phyloP scores from a whole-genome alignment of 1,284 basidiomycete species.

The Ceratobasidium papillatum region DNA sequence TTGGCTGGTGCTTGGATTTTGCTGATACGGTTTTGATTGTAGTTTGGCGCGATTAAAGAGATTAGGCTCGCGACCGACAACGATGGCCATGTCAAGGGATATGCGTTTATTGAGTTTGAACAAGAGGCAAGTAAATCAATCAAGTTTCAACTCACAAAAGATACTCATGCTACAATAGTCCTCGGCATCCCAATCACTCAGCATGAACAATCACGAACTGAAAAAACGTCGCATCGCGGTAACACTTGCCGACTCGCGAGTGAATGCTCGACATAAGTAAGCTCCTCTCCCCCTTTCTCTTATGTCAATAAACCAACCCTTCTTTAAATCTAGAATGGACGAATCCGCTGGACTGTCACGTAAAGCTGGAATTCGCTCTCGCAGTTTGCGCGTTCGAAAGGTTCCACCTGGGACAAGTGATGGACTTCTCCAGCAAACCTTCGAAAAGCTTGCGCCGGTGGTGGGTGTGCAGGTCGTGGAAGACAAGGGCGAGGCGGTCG shows the following conservation, averaged over 20 bases:
- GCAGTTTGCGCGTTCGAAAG: conserved; percentile 74
- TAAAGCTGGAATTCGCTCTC: conserved; percentile 62
- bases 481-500: conserved; percentile 72
- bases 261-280: conserved; percentile 64
- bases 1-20: neutral
- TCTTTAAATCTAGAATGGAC: conserved; percentile 45
- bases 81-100: conserved; percentile 79
- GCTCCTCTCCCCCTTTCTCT: conserved; percentile 46
- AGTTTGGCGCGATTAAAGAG: conserved; percentile 85
- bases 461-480: conserved; percentile 82
- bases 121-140: conserved; percentile 64
- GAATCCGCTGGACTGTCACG: conserved; percentile 66
- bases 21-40: conserved; percentile 19
- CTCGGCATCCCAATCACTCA: conserved; percentile 65
- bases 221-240: conserved; percentile 87
- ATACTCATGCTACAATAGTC: conserved; percentile 24
- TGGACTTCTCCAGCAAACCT: conserved; percentile 83
- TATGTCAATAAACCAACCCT: neutral
- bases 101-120: conserved; percentile 93
- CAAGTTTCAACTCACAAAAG: neutral
- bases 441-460: conserved; percentile 74
- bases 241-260: conserved; percentile 79
- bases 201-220: conserved; percentile 84
- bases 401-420: conserved; percentile 82
- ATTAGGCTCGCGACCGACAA: conserved; percentile 80